These are phyloP conservation scores for Vicia villosa DNA, from an alignment of 306 rosid genomes.

Conservation along the genomic window DNA sequence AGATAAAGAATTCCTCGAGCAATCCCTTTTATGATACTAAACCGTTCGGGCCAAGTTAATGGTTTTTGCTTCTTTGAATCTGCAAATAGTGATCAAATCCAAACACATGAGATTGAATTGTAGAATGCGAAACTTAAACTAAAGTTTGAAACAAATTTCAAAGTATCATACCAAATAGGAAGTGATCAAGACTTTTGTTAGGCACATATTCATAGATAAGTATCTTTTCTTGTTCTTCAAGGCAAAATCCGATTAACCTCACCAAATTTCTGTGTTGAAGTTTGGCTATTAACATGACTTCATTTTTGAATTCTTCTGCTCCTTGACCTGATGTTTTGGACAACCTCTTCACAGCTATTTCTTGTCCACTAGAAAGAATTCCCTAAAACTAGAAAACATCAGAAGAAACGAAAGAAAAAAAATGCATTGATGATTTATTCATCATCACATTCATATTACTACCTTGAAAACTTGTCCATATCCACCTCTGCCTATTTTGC, in stretches of 20 bases:
- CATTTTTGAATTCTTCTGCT: conserved; percentile 62
- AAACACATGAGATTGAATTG: not conserved
- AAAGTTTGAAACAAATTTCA: not conserved
- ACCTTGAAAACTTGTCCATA: conserved; percentile 72
- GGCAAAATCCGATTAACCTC: conserved; percentile 63
- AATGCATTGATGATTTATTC: not conserved
- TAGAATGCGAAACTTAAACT: not conserved
- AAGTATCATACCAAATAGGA: conserved; percentile 56
- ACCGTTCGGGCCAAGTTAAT: conserved; percentile 53
- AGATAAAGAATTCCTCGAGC: conserved; percentile 68
- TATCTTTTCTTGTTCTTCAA: conserved; percentile 53
- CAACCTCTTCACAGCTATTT: conserved; percentile 71
- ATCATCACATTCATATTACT: not conserved
- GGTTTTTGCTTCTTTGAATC: conserved; percentile 38
- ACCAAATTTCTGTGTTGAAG: conserved; percentile 82
- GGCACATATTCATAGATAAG: conserved; percentile 74
- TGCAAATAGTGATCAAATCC: conserved; percentile 4
- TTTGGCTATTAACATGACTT: conserved; percentile 61
- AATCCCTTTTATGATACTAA: conserved; percentile 51
- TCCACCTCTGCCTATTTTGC: conserved; percentile 64
- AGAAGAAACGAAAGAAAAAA: not conserved
- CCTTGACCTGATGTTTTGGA: conserved; percentile 64
- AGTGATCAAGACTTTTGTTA: conserved; percentile 61
- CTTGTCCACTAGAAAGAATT: conserved; percentile 48
- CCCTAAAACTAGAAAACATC: conserved; percentile 50